Percentiles rank a stretch among this genome's conserved stretches.
phyloP scores from a whole-genome alignment of 768 basidiomycete genomes.

The Rhizopogon roseolus region DNA sequence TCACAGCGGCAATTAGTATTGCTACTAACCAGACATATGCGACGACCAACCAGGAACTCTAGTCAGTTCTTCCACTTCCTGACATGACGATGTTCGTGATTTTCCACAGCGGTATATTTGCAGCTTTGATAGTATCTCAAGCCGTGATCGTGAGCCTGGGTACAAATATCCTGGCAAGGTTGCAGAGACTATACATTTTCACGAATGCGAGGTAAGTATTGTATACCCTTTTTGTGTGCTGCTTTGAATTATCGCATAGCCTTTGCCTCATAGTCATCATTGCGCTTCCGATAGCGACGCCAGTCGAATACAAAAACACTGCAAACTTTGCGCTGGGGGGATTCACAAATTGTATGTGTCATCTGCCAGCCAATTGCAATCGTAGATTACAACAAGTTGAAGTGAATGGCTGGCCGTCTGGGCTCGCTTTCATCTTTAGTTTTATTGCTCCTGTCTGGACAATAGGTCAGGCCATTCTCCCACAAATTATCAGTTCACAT shows the following conservation, averaged over 20 bases:
- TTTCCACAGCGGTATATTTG: constrained; percentile 52
- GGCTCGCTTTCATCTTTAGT: constrained; percentile 40
- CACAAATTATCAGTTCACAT: not conserved
- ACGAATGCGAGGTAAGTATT: constrained; percentile 33
- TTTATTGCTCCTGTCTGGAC: constrained; percentile 33
- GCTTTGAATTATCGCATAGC: not conserved
- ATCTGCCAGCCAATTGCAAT: not conserved
- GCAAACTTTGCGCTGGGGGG: constrained; percentile 32
- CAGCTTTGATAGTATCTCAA: constrained; percentile 53
- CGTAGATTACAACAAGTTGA: not conserved
- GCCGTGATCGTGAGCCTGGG: constrained; percentile 60
- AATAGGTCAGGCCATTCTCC: constrained; percentile 19
- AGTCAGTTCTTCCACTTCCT: constrained; percentile 27
- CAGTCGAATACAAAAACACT: constrained; percentile 30
- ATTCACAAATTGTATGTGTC: constrained; percentile 26
- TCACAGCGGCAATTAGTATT: constrained; percentile 46
- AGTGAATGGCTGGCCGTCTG: constrained; percentile 37
- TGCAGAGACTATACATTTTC: constrained; percentile 50
- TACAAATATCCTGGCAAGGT: constrained; percentile 55
- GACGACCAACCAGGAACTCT: constrained; percentile 40
- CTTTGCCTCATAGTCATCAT: constrained; percentile 28
- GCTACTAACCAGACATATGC: constrained; percentile 34
- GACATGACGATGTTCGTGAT: constrained; percentile 6
- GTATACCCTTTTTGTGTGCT: not conserved
- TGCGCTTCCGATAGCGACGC: constrained; percentile 34